Evolutionary conservation across 1,139 yeast genomes (phyloP), one percentile per base, ranked within the genome.

Genomic region (Hemisphaericaspora lyxosophila): DNA sequence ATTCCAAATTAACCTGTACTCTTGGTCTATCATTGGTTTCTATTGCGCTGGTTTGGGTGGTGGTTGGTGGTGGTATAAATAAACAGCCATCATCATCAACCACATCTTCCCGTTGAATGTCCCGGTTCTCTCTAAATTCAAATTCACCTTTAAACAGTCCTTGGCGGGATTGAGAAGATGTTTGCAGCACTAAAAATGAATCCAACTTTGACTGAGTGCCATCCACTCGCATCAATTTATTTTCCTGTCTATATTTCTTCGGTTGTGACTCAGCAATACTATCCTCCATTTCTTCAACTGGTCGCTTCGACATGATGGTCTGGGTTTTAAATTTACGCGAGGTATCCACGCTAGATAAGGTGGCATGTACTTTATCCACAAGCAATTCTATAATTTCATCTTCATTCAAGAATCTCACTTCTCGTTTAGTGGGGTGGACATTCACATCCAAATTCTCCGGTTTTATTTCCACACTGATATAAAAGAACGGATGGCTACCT

Each of bases 341-440:
- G 0, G 80, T 68, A 49, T 89, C 96, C 7, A 80, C 72, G n/a
- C 67, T 65, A 1, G 79, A 63, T 23, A 92, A 64, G 1, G 67
- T 55, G 3, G 61, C 64, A 39, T 80, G 82, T 0, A 90, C 56
- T 7, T 61, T 53, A 0, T 60, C 58, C 22, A 83, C 70, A 1
- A 92, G 69, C 17, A 57, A 49, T 29, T 83, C 89, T 6, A 87
- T 74, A 16, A 94, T 86, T 54, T 89, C 97, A 38, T 85, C 95
- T 53, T 94, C 97, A 54, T 81, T 62, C 26, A 92, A 64, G 56
- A 94, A 89, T 35, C 95, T 62, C 1, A 94, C 97, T 52, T 92
- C 97, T 38, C 94, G 72, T 52, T 92, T 92, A 0, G 98, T 92
- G 0, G 99, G 99, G 54, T 94, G 98, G 7, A 94, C 82, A 57